These are phyloP conservation scores for Fusarium guadeloupense DNA, from an alignment of 2,329 filamentous ascomycete genomes.

Conservation along the genomic window DNA sequence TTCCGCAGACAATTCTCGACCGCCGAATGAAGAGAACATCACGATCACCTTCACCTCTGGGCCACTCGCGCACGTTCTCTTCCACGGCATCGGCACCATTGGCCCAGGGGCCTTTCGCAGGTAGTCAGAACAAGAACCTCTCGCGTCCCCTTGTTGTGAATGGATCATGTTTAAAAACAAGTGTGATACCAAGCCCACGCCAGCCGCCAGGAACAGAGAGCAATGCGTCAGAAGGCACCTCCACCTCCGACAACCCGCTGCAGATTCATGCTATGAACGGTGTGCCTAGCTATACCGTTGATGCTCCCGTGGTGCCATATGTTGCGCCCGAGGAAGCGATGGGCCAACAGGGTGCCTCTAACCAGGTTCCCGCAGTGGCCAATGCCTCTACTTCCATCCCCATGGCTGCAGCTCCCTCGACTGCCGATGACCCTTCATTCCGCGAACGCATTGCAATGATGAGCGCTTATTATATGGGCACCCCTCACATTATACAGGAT, in stretches of 20 bases:
- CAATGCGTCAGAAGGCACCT: slow-evolving; percentile 36
- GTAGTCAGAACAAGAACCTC: slow-evolving; percentile 46
- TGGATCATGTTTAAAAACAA: slow-evolving; percentile 54
- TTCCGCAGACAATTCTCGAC: slow-evolving; percentile 63
- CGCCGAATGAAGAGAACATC: slow-evolving; percentile 63
- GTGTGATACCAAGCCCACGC: slow-evolving; percentile 41
- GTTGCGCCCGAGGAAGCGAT: slow-evolving; percentile 20
- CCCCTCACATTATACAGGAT: slow-evolving; percentile 46
- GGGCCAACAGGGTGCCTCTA: slow-evolving; percentile 30
- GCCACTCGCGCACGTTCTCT: slow-evolving; percentile 58
- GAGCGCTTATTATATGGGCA: slow-evolving; percentile 46
- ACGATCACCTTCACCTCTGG: slow-evolving; percentile 65
- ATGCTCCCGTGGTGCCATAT: slow-evolving; percentile 16
- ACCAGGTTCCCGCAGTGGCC: slow-evolving; percentile 47
- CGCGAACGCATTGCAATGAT: slow-evolving; percentile 54
- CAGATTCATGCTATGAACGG: slow-evolving; percentile 39
- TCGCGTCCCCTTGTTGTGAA: slow-evolving; percentile 64
- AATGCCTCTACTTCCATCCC: slow-evolving; percentile 48
- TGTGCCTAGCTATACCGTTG: slow-evolving; percentile 19
- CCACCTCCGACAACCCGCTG: slow-evolving; percentile 42
- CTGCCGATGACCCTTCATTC: slow-evolving; percentile 53
- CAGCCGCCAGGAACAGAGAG: slow-evolving; percentile 29
- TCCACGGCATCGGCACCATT: slow-evolving; percentile 53
- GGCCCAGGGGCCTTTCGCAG: slow-evolving; percentile 51
- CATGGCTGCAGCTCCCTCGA: slow-evolving; percentile 28